Percentiles rank a stretch among this genome's conserved stretches.
These are phyloP conservation scores for Nemania abortiva DNA, from an alignment of 2,329 filamentous ascomycete species.

Conservation along the genomic window DNA sequence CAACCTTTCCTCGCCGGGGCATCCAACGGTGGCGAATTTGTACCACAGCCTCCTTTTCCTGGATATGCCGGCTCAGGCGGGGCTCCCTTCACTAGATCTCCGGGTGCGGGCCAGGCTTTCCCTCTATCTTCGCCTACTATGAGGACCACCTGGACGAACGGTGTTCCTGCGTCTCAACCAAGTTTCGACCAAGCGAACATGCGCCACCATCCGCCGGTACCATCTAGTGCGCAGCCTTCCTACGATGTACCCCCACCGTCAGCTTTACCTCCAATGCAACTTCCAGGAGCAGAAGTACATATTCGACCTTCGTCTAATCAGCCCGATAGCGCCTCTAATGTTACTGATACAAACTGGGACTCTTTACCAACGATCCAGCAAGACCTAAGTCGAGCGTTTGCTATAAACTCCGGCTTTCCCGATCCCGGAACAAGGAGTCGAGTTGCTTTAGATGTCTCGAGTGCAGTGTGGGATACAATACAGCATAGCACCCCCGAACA, in stretches of 20 bases:
- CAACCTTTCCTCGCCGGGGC: neutral
- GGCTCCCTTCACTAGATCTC: neutral
- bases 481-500: slow-evolving; percentile 20
- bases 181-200: neutral
- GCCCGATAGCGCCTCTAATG: neutral
- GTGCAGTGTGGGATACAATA: slow-evolving; percentile 35
- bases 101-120: neutral
- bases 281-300: slow-evolving; percentile 37
- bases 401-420: slow-evolving; percentile 10
- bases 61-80: neutral
- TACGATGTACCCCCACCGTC: slow-evolving; percentile 6
- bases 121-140: neutral
- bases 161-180: neutral
- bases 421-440: slow-evolving; percentile 24
- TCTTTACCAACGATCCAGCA: slow-evolving; percentile 38
- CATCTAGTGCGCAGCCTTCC: neutral
- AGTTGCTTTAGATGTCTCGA: slow-evolving; percentile 33
- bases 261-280: slow-evolving; percentile 22
- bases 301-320: slow-evolving; percentile 17
- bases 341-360: slow-evolving; percentile 23
- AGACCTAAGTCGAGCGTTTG: slow-evolving; percentile 41
- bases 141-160: neutral
- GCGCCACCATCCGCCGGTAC: neutral
- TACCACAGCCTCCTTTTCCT: neutral
- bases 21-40: neutral